Conservation (phyloP, 2,329 filamentous ascomycete genomes). For the Aspergillus nomiae region DNA sequence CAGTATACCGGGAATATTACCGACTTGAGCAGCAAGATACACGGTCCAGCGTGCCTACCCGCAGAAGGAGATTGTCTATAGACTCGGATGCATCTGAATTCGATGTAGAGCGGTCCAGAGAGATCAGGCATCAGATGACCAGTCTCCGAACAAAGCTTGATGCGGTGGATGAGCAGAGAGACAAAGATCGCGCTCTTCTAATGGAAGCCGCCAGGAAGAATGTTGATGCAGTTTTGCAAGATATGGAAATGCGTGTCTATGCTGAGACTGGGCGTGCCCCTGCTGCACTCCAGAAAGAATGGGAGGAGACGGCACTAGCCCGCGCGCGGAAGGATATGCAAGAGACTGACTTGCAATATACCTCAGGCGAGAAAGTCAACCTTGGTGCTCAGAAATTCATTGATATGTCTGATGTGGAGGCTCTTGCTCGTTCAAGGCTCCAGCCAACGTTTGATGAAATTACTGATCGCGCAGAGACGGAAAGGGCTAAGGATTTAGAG, state of each 20-base stretch:
- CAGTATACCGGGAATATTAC: conserved; percentile 76
- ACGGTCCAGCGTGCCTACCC: conserved; percentile 56
- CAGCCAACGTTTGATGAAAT: conserved; percentile 87
- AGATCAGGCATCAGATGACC: conserved; percentile 78
- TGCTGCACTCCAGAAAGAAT: conserved; percentile 69
- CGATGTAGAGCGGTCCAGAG: conserved; percentile 69
- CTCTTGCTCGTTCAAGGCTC: conserved; percentile 73
- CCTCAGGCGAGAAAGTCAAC: conserved; percentile 59
- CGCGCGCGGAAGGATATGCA: conserved; percentile 67
- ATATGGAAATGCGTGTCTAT: conserved; percentile 80
- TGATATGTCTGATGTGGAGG: conserved; percentile 74
- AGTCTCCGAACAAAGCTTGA: conserved; percentile 69
- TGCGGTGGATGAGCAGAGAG: conserved; percentile 47
- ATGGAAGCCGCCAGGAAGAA: conserved; percentile 81
- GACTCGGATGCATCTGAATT: conserved; percentile 61
- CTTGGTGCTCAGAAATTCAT: conserved; percentile 82
- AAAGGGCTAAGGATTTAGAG: conserved; percentile 67
- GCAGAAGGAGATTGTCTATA: conserved; percentile 66
- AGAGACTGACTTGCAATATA: conserved; percentile 62
- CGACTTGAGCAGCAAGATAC: conserved; percentile 55
- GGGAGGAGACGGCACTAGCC: conserved; percentile 73
- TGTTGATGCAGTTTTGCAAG: conserved; percentile 74
- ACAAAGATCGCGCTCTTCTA: conserved; percentile 72
- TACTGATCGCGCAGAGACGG: conserved; percentile 72
- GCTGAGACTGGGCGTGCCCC: conserved; percentile 73